A percentile compares a stretch with the other conserved stretches of the same genome.
These are phyloP conservation scores for Penicillium antarcticum DNA, from an alignment of 495 filamentous ascomycete genomes.

Conservation along the genomic window DNA sequence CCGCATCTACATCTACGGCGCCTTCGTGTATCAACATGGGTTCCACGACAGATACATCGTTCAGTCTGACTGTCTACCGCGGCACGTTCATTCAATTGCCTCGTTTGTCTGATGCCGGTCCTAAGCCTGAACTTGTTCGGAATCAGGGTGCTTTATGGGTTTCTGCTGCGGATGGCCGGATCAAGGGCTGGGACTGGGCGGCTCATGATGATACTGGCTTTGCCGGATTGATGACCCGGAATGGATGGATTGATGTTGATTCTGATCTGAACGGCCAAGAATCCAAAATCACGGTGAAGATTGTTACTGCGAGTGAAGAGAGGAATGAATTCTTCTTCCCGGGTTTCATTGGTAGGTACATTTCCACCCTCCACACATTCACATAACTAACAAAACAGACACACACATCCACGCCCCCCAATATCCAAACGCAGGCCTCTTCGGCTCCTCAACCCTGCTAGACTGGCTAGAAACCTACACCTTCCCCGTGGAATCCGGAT, in stretches of 20 bases:
- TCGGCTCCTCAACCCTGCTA: conserved; percentile 82
- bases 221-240: conserved; percentile 36
- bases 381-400: conserved; percentile 45
- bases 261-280: not conserved
- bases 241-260: conserved; percentile 31
- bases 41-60: not conserved
- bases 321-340: conserved; percentile 76
- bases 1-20: no score
- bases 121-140: conserved; percentile 21
- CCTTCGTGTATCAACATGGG: not conserved
- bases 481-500: conserved; percentile 82
- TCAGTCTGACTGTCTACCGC: conserved; percentile 25
- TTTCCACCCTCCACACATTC: not conserved
- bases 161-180: conserved; percentile 54
- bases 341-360: conserved; percentile 71
- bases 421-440: conserved; percentile 87
- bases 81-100: conserved; percentile 41
- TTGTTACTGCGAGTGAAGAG: conserved; percentile 28
- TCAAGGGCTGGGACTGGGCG: conserved; percentile 37
- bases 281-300: conserved; percentile 7
- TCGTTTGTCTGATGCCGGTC: conserved; percentile 21
- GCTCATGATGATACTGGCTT: conserved; percentile 29
- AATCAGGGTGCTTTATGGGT: conserved; percentile 62
- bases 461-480: conserved; percentile 90
- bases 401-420: conserved; percentile 92